Percentiles rank a stretch among this genome's conserved stretches.
These are phyloP conservation scores for Monosporascus sp. DNA, from an alignment of 2,329 filamentous ascomycete genomes.

Conservation along the genomic window DNA sequence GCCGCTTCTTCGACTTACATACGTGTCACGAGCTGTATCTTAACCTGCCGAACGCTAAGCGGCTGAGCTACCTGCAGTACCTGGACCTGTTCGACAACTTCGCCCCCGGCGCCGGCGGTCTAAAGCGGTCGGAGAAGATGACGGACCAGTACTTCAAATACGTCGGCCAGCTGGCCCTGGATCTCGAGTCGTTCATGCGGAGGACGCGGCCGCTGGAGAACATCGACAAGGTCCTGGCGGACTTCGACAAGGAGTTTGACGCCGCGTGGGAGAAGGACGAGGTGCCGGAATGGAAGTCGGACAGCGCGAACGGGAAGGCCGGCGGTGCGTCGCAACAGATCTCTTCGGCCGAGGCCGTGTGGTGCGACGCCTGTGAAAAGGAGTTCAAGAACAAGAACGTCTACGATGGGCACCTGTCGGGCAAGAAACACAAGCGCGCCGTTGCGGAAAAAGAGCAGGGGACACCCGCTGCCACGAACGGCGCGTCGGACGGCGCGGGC, in stretches of 20 bases:
- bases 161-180: conserved; percentile 71
- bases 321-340: conserved; percentile 31
- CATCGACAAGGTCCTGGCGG: conserved; percentile 68
- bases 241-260: conserved; percentile 81
- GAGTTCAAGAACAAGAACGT: conserved; percentile 95
- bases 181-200: conserved; percentile 84
- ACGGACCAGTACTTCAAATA: conserved; percentile 93
- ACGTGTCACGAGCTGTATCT: conserved; percentile 81
- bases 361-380: conserved; percentile 89
- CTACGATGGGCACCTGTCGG: conserved; percentile 81
- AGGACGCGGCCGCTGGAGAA: conserved; percentile 83
- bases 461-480: conserved; percentile 33
- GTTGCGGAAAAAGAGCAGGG: conserved; percentile 59
- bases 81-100: conserved; percentile 89
- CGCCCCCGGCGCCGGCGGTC: conserved; percentile 62
- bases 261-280: conserved; percentile 76
- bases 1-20: conserved; percentile 87
- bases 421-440: conserved; percentile 89
- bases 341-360: conserved; percentile 60
- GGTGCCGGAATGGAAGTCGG: conserved; percentile 71
- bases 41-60: conserved; percentile 82
- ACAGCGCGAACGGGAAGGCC: conserved; percentile 36
- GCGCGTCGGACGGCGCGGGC: conserved; percentile 21
- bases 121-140: conserved; percentile 79
- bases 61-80: conserved; percentile 87